Evolutionary conservation across 495 filamentous ascomycete species (phyloP), one percentile per base, ranked within the genome.

Genomic region (Aspergillus funiculosus): DNA sequence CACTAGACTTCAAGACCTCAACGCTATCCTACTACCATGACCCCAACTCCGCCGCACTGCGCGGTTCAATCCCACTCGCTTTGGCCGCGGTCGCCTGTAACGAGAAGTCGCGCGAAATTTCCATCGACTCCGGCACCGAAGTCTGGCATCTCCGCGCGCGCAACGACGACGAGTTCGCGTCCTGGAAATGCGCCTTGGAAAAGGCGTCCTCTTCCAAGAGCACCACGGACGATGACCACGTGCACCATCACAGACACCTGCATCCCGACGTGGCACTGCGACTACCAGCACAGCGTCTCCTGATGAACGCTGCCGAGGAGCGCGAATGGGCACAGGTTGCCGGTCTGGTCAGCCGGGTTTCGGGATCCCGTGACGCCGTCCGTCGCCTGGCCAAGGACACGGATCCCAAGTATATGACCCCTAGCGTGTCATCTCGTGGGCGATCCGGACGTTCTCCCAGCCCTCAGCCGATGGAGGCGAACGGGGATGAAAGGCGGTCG

Each of bases 11-110:
- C 54, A 86, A 81, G 5, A 86, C 89, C 0, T 89, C 83, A 21
- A 96, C 94, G 0, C 66, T 98, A 26, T 95, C 90, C 2, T 98
- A 98, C 64, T 98, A 96, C 56, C 86, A 94, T 58, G 89, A 91
- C 57, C 83, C 84, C 22, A 89, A 94, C 56, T 95, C 89, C 6
- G 86, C 89, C 9, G 86, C 89, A 1, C 71, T 98, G 15, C 79
- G 92, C 39, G 92, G 92, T 10, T 87, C 94, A 17, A 94, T 97
- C 44, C 92, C 92, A 4, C 75, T 98, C 10, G 87, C 87, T 15
- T 64, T 98, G 46, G 94, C 92, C 13, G 92, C 87, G 2, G 84
- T 97, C 21, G 85, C 87, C 2, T 89, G 89, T 13, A 89, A 92
- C 56, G 86, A 88, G 54, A 80, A 82, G 56, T 77, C 84, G 31